Evolutionary conservation across 164 flowering plant species (phyloP), one percentile per base, ranked within the genome.

Genomic region (Vitis vinifera): DNA sequence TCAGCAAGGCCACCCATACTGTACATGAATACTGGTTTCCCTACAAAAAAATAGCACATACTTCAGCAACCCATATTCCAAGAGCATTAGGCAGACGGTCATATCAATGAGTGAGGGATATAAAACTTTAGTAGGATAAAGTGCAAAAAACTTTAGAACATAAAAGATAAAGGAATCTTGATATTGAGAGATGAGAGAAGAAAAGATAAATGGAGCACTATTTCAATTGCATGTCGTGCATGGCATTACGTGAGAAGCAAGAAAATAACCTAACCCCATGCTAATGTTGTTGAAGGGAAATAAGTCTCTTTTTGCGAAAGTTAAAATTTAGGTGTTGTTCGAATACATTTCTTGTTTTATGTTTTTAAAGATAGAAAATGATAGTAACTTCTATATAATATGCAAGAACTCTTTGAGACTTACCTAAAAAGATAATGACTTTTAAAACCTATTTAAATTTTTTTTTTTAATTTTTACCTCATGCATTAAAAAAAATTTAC

Each of bases 1-100:
- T 96, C 99, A 62, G 99, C 97, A 29, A 96, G 84, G 27, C 99
- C 98, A 71, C 99, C 99, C 98, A 93, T 96, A 71, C 99, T 93
- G 71, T 96, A 93, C 99, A 96, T 96, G 79, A 77, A 96, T 9
- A 88, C 91, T 10, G 98, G 97, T 65, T 89, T 88, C 63, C 94
- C 98, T 96, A 67, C 81, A 84, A 0, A 68, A 37, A 68, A 51
- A 60, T 12, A 67, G n/a, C 58, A 67, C 51, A 66, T 12, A 57
- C 31, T 15, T 66, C 31, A 52, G 14, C 27, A 53, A 37, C 49
- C 12, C 44, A 37, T 37, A 49, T 10, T 51, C 27, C 12, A n/a
- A 51, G 62, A 10, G 56, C 16, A 12, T 23, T 23, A 23, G 27
- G 27, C 1, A 23, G 27, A 23, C 27, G 0, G 2, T 23, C 27